Base-by-base conservation (phyloP, 192 early-diverging fungal species). In the Coemansia sp. region DNA sequence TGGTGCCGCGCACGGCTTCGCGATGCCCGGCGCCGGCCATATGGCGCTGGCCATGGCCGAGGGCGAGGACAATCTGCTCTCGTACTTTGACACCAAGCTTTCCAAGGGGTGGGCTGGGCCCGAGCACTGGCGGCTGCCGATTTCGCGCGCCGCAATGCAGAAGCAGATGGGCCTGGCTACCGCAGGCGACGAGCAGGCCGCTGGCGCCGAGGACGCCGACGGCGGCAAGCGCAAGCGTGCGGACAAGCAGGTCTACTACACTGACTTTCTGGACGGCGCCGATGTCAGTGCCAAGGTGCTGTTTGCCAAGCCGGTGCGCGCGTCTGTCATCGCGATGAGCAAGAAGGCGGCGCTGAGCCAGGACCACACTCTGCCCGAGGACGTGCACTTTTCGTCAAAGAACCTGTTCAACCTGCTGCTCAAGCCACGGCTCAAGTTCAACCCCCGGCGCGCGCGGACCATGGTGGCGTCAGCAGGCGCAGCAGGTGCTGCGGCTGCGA, bases 31-130 rank as follows among this genome's bases (percentile, higher is more conserved):
- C 20, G 40, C 18, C 8, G 39, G 41, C 34, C 60, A 53, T 36
- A 41, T 81, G 22, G 59, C 72, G 40, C 45, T 81, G 26, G 59
- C 72, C 4, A 58, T 65, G 46, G 64, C 65, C 30, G 72, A 77
- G 29, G 79, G 81, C 36, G 66, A 79, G 9, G 78, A 85, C 34
- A 87, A 84, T 45, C 74, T 89, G 49, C 88, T 93, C 50, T 82
- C 82, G 18, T 94, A 95, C 65, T 95, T 96, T 80, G 93, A 95
- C 71, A 67, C 83, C 22, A 84, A 81, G 10, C 80, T 93, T 39
- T 56, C 84, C 55, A 78, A 83, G 37, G 83, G 83, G 42, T 98
- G 95, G 95, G 95, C 93, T 7, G 95, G 95, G 11, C 91, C 93
- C 10, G 90, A 88, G 51, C 88, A 91, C 61, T 98, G 93, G 93